These are phyloP conservation scores for Cladochytrium replicatum DNA, from an alignment of 192 early-diverging fungal species.

Conservation along the genomic window DNA sequence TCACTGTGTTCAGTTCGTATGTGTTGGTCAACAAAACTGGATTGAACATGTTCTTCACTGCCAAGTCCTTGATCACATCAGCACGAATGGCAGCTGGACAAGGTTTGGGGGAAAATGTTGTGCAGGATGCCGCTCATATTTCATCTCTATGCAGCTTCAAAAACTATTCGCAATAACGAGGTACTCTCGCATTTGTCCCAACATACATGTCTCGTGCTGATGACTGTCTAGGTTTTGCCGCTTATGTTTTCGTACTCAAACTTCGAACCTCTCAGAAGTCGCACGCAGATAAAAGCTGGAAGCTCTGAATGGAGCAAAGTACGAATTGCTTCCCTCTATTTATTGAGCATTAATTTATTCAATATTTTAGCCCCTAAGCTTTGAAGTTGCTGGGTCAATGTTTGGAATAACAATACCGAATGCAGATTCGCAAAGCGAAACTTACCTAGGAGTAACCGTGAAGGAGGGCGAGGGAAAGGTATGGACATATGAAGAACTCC, in stretches of 20 bases:
- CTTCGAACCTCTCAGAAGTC: slow-evolving; percentile 67
- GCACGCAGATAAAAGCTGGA: slow-evolving; percentile 62
- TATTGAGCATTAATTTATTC: neutral
- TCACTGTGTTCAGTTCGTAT: slow-evolving; percentile 89
- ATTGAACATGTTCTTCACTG: slow-evolving; percentile 61
- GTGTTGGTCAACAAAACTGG: slow-evolving; percentile 91
- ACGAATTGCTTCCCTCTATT: slow-evolving; percentile 8
- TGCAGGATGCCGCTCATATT: too few relatives aligned
- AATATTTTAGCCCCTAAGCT: slow-evolving; percentile 63
- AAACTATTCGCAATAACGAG: slow-evolving; percentile 2
- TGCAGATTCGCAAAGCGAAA: slow-evolving; percentile 35
- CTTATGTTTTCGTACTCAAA: slow-evolving; percentile 92
- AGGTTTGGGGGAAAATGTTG: slow-evolving; percentile 21
- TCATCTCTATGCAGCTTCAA: too few relatives aligned
- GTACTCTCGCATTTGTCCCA: neutral
- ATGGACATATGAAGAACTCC: slow-evolving; percentile 31
- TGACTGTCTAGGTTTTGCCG: slow-evolving; percentile 52
- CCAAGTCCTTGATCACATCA: slow-evolving; percentile 71
- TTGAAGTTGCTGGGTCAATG: slow-evolving; percentile 87
- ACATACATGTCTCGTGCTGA: slow-evolving; percentile 2
- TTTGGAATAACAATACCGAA: slow-evolving; percentile 66
- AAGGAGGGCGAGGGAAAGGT: slow-evolving; percentile 82
- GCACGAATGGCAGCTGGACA: slow-evolving; percentile 65
- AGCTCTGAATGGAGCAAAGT: slow-evolving; percentile 75
- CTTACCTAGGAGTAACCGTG: slow-evolving; percentile 74